Base-by-base conservation (phyloP, 2,329 filamentous ascomycete species). In the Fusarium sp. region DNA sequence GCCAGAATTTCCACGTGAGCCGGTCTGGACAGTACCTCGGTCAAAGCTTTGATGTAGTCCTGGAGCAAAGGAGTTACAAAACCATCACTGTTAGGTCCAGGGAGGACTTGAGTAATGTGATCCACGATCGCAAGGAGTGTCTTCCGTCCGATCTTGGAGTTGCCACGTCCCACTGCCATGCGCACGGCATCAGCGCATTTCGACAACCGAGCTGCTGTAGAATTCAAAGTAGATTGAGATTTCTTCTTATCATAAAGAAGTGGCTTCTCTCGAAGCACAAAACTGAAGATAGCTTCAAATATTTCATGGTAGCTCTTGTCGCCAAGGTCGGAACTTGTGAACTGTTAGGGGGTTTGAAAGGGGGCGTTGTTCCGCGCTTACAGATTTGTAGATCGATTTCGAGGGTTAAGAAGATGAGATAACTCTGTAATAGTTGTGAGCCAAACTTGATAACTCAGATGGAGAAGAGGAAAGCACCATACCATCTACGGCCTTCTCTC, bases 261-360 rank as follows among this genome's bases (percentile, higher is more conserved):
- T 12, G 89, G 83, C 76, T 93, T 93, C 72, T 97, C 94, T 16
- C 85, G 79, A 20, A 90, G 78, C 2, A 87, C 87, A 75, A 86
- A 90, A 56, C 87, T 86, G 76, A 98, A 97, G 4, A 98, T 82
- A 2, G 88, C 87, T 75, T 98, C 93, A 73, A 93, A 93, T 45
- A 98, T 89, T 63, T 88, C 87, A 75, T 96, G 91, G 72, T 92
- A 97, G n/a, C 87, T 87, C 76, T 92, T 92, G 76, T 97, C 93
- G 47, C 86, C 87, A 34, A 97, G 82, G 14, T 80, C 74, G 30
- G 78, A 74, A 37, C 80, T 81, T 75, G 59, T 30, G 46, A 61
- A 59, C 65, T 49, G 55, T 71, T 61, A 64, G 58, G 51, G 20
- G 41, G 37, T 11, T 47, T 27, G 30, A 54, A 37, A 10, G 41